Evolutionary conservation across 192 early-diverging fungal species (phyloP).

Genomic region (Gonapodya sp.): DNA sequence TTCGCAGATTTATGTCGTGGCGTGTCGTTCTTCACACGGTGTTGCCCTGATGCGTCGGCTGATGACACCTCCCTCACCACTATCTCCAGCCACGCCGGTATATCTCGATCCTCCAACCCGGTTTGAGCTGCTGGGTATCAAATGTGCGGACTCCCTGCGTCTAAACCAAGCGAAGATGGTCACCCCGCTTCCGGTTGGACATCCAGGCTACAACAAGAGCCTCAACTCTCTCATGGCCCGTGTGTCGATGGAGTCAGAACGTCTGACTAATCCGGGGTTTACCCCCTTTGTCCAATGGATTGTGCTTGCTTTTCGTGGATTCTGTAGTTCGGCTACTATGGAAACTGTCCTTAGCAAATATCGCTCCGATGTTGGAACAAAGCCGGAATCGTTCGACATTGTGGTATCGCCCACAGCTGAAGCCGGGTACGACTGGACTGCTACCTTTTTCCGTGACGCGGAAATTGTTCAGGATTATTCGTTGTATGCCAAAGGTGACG

Average conservation of each 20-base stretch:
- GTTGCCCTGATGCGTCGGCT: not conserved
- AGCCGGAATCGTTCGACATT: not conserved
- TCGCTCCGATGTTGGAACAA: not conserved
- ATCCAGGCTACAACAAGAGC: not conserved
- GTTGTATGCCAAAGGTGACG: not conserved
- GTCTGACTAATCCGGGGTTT: not conserved
- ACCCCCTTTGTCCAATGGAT: not conserved
- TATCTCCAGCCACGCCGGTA: not conserved
- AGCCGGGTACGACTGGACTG: not conserved
- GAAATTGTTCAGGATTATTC: not conserved
- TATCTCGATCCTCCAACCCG: not conserved
- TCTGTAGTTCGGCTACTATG: not conserved
- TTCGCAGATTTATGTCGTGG: not conserved
- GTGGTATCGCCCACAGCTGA: not conserved
- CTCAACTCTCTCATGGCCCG: not conserved
- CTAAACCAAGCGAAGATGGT: not conserved
- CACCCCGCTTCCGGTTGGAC: not conserved
- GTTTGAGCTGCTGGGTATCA: not conserved
- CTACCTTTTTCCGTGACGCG: not conserved
- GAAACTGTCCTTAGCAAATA: not conserved
- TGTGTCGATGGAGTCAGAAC: not conserved
- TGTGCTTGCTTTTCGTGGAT: not conserved
- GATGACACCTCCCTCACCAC: not conserved
- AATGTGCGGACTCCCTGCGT: not conserved
- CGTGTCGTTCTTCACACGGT: not conserved